Evolutionary conservation across 2,329 filamentous ascomycete species (phyloP), one percentile per base, ranked within the genome.

Genomic region (Fusarium odoratissimum): DNA sequence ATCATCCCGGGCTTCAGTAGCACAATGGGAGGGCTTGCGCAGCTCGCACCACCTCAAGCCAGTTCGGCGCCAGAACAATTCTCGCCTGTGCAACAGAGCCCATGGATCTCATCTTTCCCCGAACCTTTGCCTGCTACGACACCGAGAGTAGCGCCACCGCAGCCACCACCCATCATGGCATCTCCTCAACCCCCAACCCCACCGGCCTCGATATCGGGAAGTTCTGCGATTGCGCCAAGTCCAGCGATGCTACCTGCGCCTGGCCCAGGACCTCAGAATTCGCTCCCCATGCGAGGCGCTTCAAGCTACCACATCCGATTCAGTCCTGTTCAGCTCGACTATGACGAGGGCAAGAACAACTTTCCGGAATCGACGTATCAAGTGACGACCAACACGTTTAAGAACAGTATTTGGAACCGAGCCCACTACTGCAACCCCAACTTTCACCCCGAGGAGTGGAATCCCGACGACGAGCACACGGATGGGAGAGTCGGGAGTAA

Each of bases 391-490:
- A 86, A 83, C 56, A 89, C 88, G 3, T 92, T 92, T 76, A 90
- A 90, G 76, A 91, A 92, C 72, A 90, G 87, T 58, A 88, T 91
- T 60, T 91, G 89, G 81, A 92, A 92, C 75, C 86, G 86, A 51
- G 90, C 90, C 2, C 91, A 92, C 77, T 92, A 89, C 73, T 89
- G 90, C 67, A 92, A 92, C 71, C 88, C 89, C 5, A 84, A 85
- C 46, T 85, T 85, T 54, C 83, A 84, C 40, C 84, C 84, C 1
- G 84, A 85, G 64, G 82, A 84, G 67, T 85, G 83, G 82, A 80
- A 76, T 40, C 83, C 83, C 2, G 82, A 83, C 7, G 83, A 84
- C 38, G 81, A 84, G 30, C 73, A 76, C n/a, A 54, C 67, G 11
- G 81, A 82, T 30, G 75, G 72, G 4, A 76, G 80, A 64, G 49